phyloP scores from a whole-genome alignment of 1,284 basidiomycete species.

The Ganoderma sp. region DNA sequence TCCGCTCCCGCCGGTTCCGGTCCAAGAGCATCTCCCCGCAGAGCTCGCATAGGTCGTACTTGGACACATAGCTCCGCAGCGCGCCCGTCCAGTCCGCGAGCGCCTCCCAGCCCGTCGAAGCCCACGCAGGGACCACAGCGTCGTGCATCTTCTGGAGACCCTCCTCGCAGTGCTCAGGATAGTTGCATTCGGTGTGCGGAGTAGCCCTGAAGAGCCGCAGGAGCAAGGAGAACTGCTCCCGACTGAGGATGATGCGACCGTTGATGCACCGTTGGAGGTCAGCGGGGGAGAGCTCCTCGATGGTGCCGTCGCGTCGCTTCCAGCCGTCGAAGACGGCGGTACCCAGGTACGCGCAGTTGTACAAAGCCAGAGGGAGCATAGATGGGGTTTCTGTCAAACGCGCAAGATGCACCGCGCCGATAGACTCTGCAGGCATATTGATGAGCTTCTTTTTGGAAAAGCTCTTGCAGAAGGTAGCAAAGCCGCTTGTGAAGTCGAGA shows the following conservation, averaged over 20 bases:
- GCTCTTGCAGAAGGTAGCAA: neutral
- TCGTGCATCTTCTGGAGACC: no score
- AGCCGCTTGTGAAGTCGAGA: neutral
- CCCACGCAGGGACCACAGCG: no score
- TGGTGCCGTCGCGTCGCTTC: slow-evolving; percentile 7
- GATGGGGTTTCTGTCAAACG: neutral
- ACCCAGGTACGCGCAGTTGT: neutral
- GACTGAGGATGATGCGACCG: neutral
- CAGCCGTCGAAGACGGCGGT: slow-evolving; percentile 5
- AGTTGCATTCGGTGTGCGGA: no score
- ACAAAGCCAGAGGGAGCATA: slow-evolving; percentile 13
- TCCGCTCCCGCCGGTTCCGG: neutral
- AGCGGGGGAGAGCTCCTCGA: neutral
- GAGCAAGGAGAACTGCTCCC: neutral
- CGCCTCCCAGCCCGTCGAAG: no score
- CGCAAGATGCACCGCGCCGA: slow-evolving; percentile 13
- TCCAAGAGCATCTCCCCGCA: neutral
- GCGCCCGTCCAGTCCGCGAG: neutral
- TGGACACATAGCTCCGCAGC: neutral
- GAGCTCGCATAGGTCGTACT: no score
- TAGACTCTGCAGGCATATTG: neutral
- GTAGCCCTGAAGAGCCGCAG: no score
- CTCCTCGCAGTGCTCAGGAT: no score
- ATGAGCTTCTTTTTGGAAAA: no score
- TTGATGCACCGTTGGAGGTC: neutral